These are phyloP conservation scores for Phytophthora citricola DNA, from an alignment of 352 stramenopile genomes.

Conservation along the genomic window DNA sequence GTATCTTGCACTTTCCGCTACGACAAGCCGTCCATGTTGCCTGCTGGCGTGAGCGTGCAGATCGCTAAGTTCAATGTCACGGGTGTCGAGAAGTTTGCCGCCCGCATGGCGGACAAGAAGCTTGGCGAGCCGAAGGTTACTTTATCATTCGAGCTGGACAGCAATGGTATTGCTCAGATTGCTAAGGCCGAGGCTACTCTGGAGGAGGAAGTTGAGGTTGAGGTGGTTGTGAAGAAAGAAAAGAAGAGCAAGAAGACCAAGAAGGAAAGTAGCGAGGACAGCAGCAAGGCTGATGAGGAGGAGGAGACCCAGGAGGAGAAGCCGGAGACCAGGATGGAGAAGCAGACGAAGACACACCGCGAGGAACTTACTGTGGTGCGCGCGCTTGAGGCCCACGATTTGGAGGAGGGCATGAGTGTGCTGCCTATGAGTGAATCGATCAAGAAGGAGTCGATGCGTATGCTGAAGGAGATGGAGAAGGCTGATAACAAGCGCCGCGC, in stretches of 20 bases:
- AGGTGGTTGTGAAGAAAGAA: constrained; percentile 68
- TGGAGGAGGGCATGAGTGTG: constrained; percentile 51
- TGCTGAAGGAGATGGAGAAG: constrained; percentile 73
- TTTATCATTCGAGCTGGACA: constrained; percentile 94
- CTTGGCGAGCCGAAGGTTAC: constrained; percentile 93
- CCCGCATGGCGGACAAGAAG: constrained; percentile 90
- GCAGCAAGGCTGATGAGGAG: constrained; percentile 47
- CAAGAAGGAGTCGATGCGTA: constrained; percentile 74
- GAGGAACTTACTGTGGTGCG: constrained; percentile 69
- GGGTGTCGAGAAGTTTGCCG: constrained; percentile 91
- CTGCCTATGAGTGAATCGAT: constrained; percentile 66
- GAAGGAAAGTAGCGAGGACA: constrained; percentile 41
- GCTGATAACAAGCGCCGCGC: constrained; percentile 72
- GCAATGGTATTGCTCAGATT: constrained; percentile 91
- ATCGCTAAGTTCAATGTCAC: constrained; percentile 94
- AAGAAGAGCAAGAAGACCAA: constrained; percentile 65
- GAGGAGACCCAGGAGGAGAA: constrained; percentile 50
- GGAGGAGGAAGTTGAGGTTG: constrained; percentile 83
- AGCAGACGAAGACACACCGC: constrained; percentile 92
- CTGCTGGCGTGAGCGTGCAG: constrained; percentile 64
- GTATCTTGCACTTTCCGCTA: constrained; percentile 93
- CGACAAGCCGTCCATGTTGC: constrained; percentile 86
- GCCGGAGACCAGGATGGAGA: constrained; percentile 68
- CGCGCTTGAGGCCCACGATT: constrained; percentile 41
- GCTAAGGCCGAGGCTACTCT: constrained; percentile 94